Evolutionary conservation across 2,329 filamentous ascomycete species (phyloP), one percentile per base, ranked within the genome.

Genomic region (Cyclaneusma minus): DNA sequence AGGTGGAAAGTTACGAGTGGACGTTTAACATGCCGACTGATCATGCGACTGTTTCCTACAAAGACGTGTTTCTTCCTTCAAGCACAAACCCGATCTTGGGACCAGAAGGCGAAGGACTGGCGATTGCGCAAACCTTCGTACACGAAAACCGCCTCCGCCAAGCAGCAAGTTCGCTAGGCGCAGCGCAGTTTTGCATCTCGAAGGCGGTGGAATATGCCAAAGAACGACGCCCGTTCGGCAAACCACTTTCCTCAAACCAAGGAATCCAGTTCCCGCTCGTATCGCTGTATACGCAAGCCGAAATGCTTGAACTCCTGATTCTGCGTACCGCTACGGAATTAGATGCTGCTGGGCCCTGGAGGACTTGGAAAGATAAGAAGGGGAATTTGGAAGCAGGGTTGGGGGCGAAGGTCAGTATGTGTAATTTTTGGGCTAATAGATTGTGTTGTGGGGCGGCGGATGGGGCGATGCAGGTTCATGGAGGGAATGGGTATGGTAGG

Each of bases 21-120:
- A 74, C 68, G 2, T 57, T 73, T 27, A 74, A 74, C 38, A 75
- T 74, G 68, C 68, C 68, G 0, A 73, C 68, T 5, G 68, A 75
- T 42, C 68, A 74, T 40, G 68, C 68, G 3, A 73, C 67, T 1
- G 52, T 74, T 20, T 55, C 57, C 3, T 49, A 74, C 22, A 56
- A 56, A n/a, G 46, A 63, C 29, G 68, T 70, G n/a, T 63, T 54
- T 39, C 62, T 73, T 1, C 64, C 68, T 1, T 48, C 52, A 9
- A 55, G 52, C 12, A 11, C 7, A 20, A 11, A 20, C 8, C 52
- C 62, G 2, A 49, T 71, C 17, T 50, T 74, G 2, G 68, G 68
- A 0, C 49, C 52, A 2, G 36, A 62, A 7, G 60, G 65, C 33
- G 51, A 57, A 22, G 68, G 68, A 7, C 55, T 75, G 4, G 57